Base-by-base conservation (phyloP, 371 early-diverging fungal species). In the Circinella minor region DNA sequence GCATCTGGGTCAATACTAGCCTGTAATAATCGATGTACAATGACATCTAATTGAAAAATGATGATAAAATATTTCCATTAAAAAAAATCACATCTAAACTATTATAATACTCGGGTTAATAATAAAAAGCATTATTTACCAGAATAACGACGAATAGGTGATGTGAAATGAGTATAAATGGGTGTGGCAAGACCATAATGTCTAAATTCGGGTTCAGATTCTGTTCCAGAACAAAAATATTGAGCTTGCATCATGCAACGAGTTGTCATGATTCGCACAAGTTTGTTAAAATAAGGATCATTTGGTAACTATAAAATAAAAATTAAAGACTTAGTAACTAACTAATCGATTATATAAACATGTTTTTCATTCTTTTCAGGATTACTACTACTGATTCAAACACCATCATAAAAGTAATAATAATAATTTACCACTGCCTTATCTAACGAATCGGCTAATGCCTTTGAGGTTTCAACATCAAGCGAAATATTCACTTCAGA, bases 91-190 rank as follows among this genome's bases (percentile, higher is more conserved):
- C 10, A 5, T n/a, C 10, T 6, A 36, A 13, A 10, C 13, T 57
- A 11, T 8, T 48, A 27, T 27, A 27, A 27, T 27, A 27, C 27
- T 27, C 27, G 27, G 27, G 13, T 4, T 20, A 1, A n/a, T 55
- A 54, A 20, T n/a, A 60, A 27, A 27, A 27, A 27, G 27, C 2
- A 2, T 2, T 27, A 27, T 27, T 63, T 82, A 90, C 92, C 93
- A 61, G 96, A 87, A 77, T 96, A 96, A 81, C 96, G 91, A 76
- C 96, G 90, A 78, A 99, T 99, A 27, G 99, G 99, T 4, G 98
- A 98, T 10, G 97, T 96, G 71, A 96, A 96, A 77, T 96, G 96
- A 9, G 96, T 96, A 81, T 96, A 96, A 63, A 95, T 94, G 48
- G 88, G 86, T 7, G 89, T 84, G 9, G 95, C 94, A 47, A 96